These are phyloP conservation scores for Eragrostis curvula DNA, from an alignment of 176 grass and related monocot species.

Conservation along the genomic window DNA sequence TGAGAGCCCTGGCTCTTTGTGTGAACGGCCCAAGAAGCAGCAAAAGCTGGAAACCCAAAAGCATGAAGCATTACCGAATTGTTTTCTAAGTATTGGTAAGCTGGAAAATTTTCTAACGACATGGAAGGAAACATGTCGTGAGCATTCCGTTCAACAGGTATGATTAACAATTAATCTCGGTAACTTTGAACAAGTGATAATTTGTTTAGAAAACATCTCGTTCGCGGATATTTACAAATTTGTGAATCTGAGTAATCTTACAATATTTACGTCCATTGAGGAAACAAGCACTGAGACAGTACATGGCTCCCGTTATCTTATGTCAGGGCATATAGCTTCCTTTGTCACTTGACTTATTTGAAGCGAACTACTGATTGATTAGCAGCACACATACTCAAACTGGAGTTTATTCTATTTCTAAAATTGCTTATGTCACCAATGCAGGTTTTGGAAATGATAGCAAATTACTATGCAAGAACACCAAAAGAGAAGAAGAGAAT, in stretches of 20 bases:
- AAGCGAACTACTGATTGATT: constrained; percentile 22
- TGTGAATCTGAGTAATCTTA: constrained; percentile 7
- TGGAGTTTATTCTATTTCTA: constrained; percentile 14
- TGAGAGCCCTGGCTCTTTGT: constrained; percentile 39
- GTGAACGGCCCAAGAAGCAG: constrained; percentile 53
- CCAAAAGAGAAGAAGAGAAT: constrained; percentile 53
- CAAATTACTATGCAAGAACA: constrained; percentile 67
- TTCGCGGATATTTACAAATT: background rate
- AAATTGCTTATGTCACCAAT: constrained; percentile 33
- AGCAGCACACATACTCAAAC: background rate
- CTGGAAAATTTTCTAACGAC: constrained; percentile 85
- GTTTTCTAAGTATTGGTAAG: constrained; percentile 51
- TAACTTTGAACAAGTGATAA: too few species aligned
- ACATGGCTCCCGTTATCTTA: background rate
- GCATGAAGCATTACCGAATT: constrained; percentile 29
- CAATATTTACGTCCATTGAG: background rate
- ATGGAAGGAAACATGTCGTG: constrained; percentile 86
- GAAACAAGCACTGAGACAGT: background rate
- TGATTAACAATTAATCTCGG: background rate
- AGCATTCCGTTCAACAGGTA: constrained; percentile 82
- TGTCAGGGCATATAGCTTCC: background rate
- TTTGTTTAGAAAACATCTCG: too few species aligned
- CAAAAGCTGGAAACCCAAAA: constrained; percentile 36
- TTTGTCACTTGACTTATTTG: background rate
- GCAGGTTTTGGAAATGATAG: constrained; percentile 82